Conservation (phyloP, 1,284 basidiomycete genomes). For the Ganoderma lingzhi region DNA sequence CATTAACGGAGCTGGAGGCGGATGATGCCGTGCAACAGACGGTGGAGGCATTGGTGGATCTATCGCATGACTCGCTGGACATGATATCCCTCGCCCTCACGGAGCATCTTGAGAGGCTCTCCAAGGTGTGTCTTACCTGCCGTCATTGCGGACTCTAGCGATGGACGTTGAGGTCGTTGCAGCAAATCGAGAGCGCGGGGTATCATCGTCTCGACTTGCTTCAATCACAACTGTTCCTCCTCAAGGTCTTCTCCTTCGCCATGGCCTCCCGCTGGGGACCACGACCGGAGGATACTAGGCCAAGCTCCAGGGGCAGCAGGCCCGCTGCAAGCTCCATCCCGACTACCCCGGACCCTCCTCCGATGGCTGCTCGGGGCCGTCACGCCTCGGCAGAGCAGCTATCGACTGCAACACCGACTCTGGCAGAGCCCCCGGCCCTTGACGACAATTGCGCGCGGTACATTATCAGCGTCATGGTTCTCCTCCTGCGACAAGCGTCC, state of each 20-base stretch:
- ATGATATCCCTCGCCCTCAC: constrained; percentile 83
- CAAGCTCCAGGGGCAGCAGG: constrained; percentile 52
- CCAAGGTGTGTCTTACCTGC: constrained; percentile 63
- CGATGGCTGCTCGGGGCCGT: constrained; percentile 41
- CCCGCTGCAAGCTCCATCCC: constrained; percentile 42
- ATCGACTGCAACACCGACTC: constrained; percentile 42
- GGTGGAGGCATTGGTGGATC: constrained; percentile 80
- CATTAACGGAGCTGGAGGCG: constrained; percentile 76
- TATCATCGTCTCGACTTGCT: constrained; percentile 75
- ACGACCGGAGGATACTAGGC: constrained; percentile 48
- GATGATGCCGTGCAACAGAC: constrained; percentile 79
- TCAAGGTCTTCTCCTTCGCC: constrained; percentile 84
- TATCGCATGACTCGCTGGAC: constrained; percentile 79
- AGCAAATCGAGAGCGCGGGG: constrained; percentile 61
- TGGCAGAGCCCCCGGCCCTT: constrained; percentile 79
- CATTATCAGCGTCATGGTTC: constrained; percentile 82
- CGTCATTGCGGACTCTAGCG: neutral
- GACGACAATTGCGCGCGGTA: constrained; percentile 91
- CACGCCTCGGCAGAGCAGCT: constrained; percentile 51
- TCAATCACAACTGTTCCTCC: constrained; percentile 89
- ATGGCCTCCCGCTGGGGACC: constrained; percentile 82
- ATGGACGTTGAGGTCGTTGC: constrained; percentile 1
- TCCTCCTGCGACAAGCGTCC: constrained; percentile 82
- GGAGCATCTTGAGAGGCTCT: constrained; percentile 78
- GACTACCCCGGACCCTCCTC: constrained; percentile 43